Evolutionary conservation across 768 basidiomycete genomes (phyloP).

Genomic region (Leccinum subgranulosum): DNA sequence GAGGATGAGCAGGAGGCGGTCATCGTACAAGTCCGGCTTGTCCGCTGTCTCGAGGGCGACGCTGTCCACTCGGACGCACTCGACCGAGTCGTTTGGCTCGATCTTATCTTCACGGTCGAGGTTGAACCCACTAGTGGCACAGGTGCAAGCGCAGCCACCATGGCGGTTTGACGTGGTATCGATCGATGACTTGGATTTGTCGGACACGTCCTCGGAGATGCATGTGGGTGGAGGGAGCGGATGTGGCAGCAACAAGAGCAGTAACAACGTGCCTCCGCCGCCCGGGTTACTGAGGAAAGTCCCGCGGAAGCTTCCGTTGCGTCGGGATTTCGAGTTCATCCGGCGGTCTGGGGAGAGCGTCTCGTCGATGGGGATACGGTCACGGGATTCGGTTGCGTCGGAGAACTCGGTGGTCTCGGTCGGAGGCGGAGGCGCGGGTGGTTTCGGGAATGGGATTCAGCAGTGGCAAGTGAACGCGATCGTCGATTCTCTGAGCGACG

Average conservation of each 20-base stretch:
- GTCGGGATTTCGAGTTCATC: conserved; percentile 81
- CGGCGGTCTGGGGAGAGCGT: conserved; percentile 65
- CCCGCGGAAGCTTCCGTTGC: conserved; percentile 61
- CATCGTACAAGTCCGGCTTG: conserved; percentile 24
- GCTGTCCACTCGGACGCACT: conserved; percentile 29
- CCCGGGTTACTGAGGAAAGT: conserved; percentile 56
- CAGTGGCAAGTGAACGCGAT: conserved; percentile 83
- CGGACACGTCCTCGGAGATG: conserved; percentile 65
- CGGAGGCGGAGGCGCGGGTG: conserved; percentile 31
- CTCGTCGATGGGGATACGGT: conserved; percentile 75
- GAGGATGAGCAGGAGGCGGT: conserved; percentile 11
- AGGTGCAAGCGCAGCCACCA: conserved; percentile 39
- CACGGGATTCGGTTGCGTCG: conserved; percentile 57
- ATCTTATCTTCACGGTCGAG: conserved; percentile 29
- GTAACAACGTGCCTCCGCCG: conserved; percentile 34
- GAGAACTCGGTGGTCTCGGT: conserved; percentile 35
- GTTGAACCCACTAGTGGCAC: conserved; percentile 31
- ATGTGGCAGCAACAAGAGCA: no score
- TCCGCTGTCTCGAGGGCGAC: conserved; percentile 18
- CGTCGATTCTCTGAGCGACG: conserved; percentile 69
- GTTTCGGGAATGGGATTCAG: conserved; percentile 46
- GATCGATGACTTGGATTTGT: conserved; percentile 78
- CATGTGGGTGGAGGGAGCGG: conserved; percentile 26
- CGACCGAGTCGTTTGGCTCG: conserved; percentile 34
- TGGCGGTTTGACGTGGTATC: conserved; percentile 73